Conservation (phyloP, 1,284 basidiomycete species). For the Ceratobasidium sp. region DNA sequence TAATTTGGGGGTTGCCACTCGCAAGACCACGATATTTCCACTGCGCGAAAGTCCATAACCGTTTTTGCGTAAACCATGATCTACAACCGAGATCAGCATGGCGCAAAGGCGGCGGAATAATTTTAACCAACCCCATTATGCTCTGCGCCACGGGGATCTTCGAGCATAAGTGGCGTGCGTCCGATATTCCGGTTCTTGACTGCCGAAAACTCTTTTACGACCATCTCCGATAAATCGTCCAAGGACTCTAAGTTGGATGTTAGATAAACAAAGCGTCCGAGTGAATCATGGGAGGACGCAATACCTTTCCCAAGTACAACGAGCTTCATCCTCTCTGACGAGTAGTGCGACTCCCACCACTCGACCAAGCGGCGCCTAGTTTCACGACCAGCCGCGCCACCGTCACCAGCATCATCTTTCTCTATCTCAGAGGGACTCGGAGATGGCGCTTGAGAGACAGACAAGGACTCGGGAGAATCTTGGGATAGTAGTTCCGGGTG, state of each 20-base stretch:
- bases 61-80: slow-evolving; percentile 88
- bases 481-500: slow-evolving; percentile 13
- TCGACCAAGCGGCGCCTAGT: slow-evolving; percentile 90
- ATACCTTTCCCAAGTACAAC: slow-evolving; percentile 90
- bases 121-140: slow-evolving; percentile 74
- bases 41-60: slow-evolving; percentile 85
- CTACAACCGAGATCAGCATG: slow-evolving; percentile 52
- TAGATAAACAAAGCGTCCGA: slow-evolving; percentile 40
- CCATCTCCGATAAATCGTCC: slow-evolving; percentile 75
- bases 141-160: slow-evolving; percentile 77
- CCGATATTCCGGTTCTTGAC: slow-evolving; percentile 75
- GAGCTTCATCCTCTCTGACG: slow-evolving; percentile 92
- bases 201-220: slow-evolving; percentile 79
- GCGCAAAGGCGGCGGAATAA: background rate
- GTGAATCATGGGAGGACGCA: slow-evolving; percentile 41
- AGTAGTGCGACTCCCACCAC: slow-evolving; percentile 96
- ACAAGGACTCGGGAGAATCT: background rate
- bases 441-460: slow-evolving; percentile 62
- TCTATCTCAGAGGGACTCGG: slow-evolving; percentile 64
- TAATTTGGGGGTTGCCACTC: slow-evolving; percentile 84
- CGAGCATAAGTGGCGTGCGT: slow-evolving; percentile 60
- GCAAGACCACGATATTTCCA: slow-evolving; percentile 90
- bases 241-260: slow-evolving; percentile 68
- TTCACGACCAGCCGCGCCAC: slow-evolving; percentile 81
- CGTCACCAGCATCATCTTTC: slow-evolving; percentile 54